Evolutionary conservation across 116 monocot genomes (phyloP).

Genomic region (Trichopus zeylanicus): DNA sequence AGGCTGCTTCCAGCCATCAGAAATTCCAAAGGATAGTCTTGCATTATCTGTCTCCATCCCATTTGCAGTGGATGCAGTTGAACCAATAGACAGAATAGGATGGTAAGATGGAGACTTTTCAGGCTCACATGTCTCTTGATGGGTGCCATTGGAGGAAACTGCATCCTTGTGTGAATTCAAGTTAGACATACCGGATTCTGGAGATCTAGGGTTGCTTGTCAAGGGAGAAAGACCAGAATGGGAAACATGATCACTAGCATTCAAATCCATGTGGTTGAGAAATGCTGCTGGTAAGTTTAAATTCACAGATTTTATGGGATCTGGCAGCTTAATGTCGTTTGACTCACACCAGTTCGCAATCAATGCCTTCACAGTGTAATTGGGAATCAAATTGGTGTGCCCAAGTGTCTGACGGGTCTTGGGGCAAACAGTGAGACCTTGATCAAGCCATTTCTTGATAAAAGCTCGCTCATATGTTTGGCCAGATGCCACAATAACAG

Average conservation of each 20-base stretch:
- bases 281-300: conserved; percentile 26
- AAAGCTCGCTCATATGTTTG: conserved; percentile 18
- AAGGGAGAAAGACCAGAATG: conserved; percentile 13
- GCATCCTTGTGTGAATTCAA: conserved; percentile 14
- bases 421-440: conserved; percentile 27
- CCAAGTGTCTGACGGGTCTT: conserved; percentile 25
- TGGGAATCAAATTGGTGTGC: conserved; percentile 24
- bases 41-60: conserved; percentile 25
- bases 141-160: conserved; percentile 26
- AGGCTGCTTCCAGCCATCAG: conserved; percentile 24
- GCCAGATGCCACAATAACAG: conserved; percentile 13
- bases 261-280: conserved; percentile 20
- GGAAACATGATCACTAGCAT: conserved; percentile 16
- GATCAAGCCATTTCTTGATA: conserved; percentile 16
- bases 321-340: conserved; percentile 27
- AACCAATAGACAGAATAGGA: conserved; percentile 8
- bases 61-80: conserved; percentile 18
- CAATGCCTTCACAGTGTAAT: conserved; percentile 22
- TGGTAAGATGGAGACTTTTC: conserved; percentile 26
- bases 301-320: conserved; percentile 46
- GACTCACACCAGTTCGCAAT: conserved; percentile 21
- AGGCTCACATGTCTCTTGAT: conserved; percentile 16
- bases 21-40: conserved; percentile 17
- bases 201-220: conserved; percentile 28
- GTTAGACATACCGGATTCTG: conserved; percentile 16